Conservation (phyloP, 2,329 filamentous ascomycete genomes). For the Hymenoscyphus fraxineus region DNA sequence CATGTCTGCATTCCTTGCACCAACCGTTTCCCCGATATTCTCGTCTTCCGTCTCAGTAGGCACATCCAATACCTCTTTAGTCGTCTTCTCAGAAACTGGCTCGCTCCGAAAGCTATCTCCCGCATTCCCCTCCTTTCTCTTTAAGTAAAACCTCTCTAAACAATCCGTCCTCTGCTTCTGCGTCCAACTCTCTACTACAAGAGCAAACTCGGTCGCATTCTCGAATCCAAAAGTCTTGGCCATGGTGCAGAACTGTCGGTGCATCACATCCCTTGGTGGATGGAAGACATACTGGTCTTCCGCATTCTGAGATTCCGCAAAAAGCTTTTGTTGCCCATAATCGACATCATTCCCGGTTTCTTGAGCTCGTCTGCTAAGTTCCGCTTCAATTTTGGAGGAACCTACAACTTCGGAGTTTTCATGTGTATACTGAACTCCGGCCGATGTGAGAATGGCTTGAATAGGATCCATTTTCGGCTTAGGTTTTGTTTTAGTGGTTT, state of each 20-base stretch:
- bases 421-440: slow-evolving; percentile 92
- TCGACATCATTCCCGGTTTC: slow-evolving; percentile 41
- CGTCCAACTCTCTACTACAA: slow-evolving; percentile 87
- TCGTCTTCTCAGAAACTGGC: neutral
- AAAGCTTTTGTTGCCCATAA: slow-evolving; percentile 52
- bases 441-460: slow-evolving; percentile 81
- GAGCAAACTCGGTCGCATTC: slow-evolving; percentile 76
- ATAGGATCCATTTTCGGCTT: slow-evolving; percentile 63
- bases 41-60: slow-evolving; percentile 13
- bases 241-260: slow-evolving; percentile 89
- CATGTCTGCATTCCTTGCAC: neutral
- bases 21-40: neutral
- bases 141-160: slow-evolving; percentile 75
- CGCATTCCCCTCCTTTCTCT: slow-evolving; percentile 39
- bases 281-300: slow-evolving; percentile 36
- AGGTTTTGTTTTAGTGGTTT: slow-evolving; percentile 40
- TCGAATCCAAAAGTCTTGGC: slow-evolving; percentile 73
- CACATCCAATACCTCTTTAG: slow-evolving; percentile 13
- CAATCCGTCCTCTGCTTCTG: slow-evolving; percentile 75
- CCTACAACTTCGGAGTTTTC: slow-evolving; percentile 95
- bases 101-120: slow-evolving; percentile 22
- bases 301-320: slow-evolving; percentile 45
- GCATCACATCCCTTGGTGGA: slow-evolving; percentile 70
- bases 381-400: slow-evolving; percentile 84
- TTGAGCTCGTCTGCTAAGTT: slow-evolving; percentile 69